These are phyloP conservation scores for Paecilomyces fulvus DNA, from an alignment of 2,329 filamentous ascomycete genomes.

Conservation along the genomic window DNA sequence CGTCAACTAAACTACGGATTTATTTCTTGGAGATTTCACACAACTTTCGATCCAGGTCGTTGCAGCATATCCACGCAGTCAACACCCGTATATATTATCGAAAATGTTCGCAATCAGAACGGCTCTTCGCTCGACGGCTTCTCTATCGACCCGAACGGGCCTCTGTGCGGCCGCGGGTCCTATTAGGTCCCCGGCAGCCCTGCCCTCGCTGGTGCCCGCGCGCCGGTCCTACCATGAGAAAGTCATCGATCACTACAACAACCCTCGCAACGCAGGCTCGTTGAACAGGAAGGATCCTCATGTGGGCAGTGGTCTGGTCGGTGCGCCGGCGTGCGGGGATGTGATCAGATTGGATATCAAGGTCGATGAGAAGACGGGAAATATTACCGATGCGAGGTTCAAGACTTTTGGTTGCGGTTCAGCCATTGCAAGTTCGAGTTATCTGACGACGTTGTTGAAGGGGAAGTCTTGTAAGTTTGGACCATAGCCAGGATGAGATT, in stretches of 20 bases:
- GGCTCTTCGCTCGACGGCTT: constrained; percentile 1
- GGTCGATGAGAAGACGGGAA: constrained; percentile 79
- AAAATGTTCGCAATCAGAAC: constrained; percentile 6
- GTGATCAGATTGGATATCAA: constrained; percentile 93
- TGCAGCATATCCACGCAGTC: not conserved
- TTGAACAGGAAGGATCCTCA: constrained; percentile 72
- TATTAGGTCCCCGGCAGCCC: constrained; percentile 2
- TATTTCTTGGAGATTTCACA: not conserved
- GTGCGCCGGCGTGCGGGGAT: constrained; percentile 83
- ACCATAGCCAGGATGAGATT: not conserved
- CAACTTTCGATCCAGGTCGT: not conserved
- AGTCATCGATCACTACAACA: constrained; percentile 76
- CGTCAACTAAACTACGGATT: not conserved
- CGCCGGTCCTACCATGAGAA: constrained; percentile 55
- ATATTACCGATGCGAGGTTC: constrained; percentile 91
- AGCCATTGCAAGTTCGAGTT: constrained; percentile 89
- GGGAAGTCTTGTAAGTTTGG: constrained; percentile 61
- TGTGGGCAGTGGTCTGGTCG: constrained; percentile 84
- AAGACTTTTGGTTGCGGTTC: constrained; percentile 95
- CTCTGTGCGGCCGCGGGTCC: not conserved
- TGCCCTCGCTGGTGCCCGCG: constrained; percentile 1
- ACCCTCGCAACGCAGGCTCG: constrained; percentile 68
- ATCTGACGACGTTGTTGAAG: constrained; percentile 86
- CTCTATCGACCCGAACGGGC: not conserved
- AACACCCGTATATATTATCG: not conserved